These are phyloP conservation scores for Erodium moschatum DNA, from an alignment of 441 rosid species.

Conservation along the genomic window DNA sequence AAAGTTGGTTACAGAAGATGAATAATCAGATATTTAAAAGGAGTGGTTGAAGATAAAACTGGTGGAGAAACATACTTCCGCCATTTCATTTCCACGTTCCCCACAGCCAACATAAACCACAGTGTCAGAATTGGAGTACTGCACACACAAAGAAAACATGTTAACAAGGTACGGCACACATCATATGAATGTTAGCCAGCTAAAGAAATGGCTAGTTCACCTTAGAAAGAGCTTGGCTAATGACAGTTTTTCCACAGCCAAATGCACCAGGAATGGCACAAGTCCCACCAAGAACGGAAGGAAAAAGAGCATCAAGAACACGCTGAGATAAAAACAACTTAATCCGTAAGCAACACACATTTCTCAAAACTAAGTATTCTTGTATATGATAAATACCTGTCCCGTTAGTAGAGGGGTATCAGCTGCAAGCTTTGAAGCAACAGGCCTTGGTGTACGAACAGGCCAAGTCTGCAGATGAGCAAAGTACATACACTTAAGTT, in stretches of 20 bases:
- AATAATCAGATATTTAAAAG: slow-evolving; percentile 9
- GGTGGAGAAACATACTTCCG: slow-evolving; percentile 51
- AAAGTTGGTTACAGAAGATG: not conserved
- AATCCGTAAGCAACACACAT: slow-evolving; percentile 19
- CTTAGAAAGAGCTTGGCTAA: slow-evolving; percentile 99
- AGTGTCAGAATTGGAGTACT: slow-evolving; percentile 97
- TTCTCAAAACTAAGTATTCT: not conserved
- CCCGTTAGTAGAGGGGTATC: slow-evolving; percentile 98
- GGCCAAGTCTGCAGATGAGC: slow-evolving; percentile 74
- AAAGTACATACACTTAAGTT: slow-evolving; percentile 19
- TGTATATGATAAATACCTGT: slow-evolving; percentile 45
- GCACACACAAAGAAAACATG: slow-evolving; percentile 20
- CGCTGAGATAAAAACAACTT: slow-evolving; percentile 44
- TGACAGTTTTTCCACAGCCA: slow-evolving; percentile 99
- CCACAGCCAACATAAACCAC: slow-evolving; percentile 99
- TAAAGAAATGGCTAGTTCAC: slow-evolving; percentile 31
- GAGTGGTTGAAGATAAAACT: slow-evolving; percentile 14
- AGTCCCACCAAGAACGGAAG: slow-evolving; percentile 99
- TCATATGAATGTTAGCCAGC: slow-evolving; percentile 5
- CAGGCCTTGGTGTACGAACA: slow-evolving; percentile 98
- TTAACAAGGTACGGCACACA: not conserved
- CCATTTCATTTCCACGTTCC: slow-evolving; percentile 99
- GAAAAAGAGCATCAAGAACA: slow-evolving; percentile 99
- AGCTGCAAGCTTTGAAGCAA: slow-evolving; percentile 96
- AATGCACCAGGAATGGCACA: slow-evolving; percentile 99